Base-by-base conservation (phyloP, 306 rosid species). In the Fragaria ananassa region DNA sequence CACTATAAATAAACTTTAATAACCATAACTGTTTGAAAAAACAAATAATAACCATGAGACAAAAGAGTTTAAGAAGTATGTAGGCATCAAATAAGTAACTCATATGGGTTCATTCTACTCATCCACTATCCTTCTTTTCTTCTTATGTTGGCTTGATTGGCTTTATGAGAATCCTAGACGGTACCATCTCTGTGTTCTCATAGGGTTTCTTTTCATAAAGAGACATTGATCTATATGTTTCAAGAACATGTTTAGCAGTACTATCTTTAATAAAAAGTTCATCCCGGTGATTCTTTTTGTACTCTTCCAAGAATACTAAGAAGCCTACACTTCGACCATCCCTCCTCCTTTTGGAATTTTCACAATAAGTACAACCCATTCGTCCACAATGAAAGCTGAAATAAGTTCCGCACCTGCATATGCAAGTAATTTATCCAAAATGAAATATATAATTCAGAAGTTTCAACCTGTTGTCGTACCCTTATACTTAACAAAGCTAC, bases 111-210 rank as follows among this genome's bases (percentile, higher is more conserved):
- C 27, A 57, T 57, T 14, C 10, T 29, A 19, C 5, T 21, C 62
- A 56, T 23, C 14, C 31, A 57, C 14, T 8, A 2, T 6, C 23
- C 5, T 49, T 49, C 23, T 53, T 19, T 19, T 0, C 23, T n/a
- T 12, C 13, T 21, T 27, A 51, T 51, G 12, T 54, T 14, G 6
- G 54, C 17, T 42, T 5, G 8, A 1, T 14, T n/a, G 27, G 61
- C 61, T 0, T 4, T 2, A 0, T 9, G 0, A 23, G 0, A 23
- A 58, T 21, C 10, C n/a, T n/a, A n/a, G n/a, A n/a, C n/a, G n/a
- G n/a, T n/a, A 0, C 0, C 64, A 58, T 58, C 64, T 21, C 34
- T 19, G 63, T 29, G 63, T 23, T 57, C 29, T n/a, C 61, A 56
- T 56, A 56, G 2, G 31, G 31, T 0, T 21, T 23, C 25, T 23